Percentiles rank a stretch among this genome's conserved stretches.
Evolutionary conservation across 192 early-diverging fungal genomes (phyloP).

Genomic region (Cetraspora pellucida): DNA sequence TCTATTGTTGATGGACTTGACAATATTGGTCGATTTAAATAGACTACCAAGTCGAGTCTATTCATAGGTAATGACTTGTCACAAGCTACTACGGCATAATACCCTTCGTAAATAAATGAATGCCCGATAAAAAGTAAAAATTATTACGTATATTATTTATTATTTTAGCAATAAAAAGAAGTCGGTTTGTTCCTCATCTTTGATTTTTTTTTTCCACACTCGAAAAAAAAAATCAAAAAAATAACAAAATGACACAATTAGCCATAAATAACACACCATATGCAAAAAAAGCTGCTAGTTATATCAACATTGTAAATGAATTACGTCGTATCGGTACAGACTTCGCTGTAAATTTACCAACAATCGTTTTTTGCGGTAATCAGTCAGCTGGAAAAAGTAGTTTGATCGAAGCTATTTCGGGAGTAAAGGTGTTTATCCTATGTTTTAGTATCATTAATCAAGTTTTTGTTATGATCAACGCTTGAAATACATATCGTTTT

Average conservation of each 20-base stretch:
- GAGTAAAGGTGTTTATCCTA: slow-evolving; percentile 36
- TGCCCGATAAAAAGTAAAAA: no score
- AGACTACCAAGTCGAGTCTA: no score
- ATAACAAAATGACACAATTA: not conserved
- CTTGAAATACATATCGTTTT: not conserved
- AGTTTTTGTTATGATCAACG: not conserved
- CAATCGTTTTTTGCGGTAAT: slow-evolving; percentile 59
- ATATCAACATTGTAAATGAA: slow-evolving; percentile 1
- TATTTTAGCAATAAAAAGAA: no score
- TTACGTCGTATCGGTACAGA: slow-evolving; percentile 4
- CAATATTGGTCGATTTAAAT: no score
- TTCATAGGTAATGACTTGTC: no score
- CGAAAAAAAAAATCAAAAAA: no score
- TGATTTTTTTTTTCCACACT: no score
- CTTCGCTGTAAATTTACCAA: slow-evolving; percentile 50
- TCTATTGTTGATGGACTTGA: not conserved
- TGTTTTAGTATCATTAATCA: not conserved
- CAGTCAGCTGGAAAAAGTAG: slow-evolving; percentile 58
- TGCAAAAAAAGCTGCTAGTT: not conserved
- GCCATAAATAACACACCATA: not conserved
- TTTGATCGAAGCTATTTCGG: slow-evolving; percentile 57
- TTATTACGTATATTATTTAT: no score
- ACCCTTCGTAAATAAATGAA: no score
- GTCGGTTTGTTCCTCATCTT: no score
- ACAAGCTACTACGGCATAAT: no score